Evolutionary conservation across 805 yeast genomes (phyloP), one percentile per base, ranked within the genome.

Genomic region (Monosporozyma yasuniensis): DNA sequence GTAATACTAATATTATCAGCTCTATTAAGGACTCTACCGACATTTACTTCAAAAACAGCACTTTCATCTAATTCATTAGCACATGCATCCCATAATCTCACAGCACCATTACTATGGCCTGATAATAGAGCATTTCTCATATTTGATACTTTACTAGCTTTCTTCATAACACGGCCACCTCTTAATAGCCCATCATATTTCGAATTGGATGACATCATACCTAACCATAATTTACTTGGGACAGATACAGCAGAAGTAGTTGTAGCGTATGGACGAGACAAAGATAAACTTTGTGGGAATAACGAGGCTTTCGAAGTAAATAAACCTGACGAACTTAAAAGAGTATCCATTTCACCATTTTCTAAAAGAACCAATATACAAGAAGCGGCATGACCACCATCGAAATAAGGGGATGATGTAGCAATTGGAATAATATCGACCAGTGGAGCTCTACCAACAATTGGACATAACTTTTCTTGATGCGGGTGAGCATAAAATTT

Each of bases 31-130:
- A 80, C 72, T 41, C 71, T 68, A 1, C 80, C 67, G 10, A 83
- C 70, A 57, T 79, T 77, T 35, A 83, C 74, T 54, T 82, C 86
- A 55, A 84, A 69, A 3, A 80, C 81, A 6, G 77, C 70, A 8
- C 76, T 68, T 38, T 80, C 81, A 50, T 75, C 80, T 6, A 81
- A 59, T 53, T 87, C 96, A 19, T 85, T 84, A 50, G 81, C 79
- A 0, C 95, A 80, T 0, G 88, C 83, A 67, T 91, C 96, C 81
- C 89, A 83, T 9, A 91, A 72, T 48, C 96, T 75, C 0, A 93
- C 79, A 34, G 83, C 77, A 0, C 97, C 98, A 63, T 84, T 84
- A 34, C 81, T 78, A 61, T 93, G 96, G 0, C 97, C 98, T 0
- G 96, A 82, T 1, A 88, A 81, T 41, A 90, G 70, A 11, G 77